Percentiles rank a stretch among this genome's conserved stretches.
phyloP scores from a whole-genome alignment of 1,139 yeast genomes.

The Yamadazyma songkhlaensis region DNA sequence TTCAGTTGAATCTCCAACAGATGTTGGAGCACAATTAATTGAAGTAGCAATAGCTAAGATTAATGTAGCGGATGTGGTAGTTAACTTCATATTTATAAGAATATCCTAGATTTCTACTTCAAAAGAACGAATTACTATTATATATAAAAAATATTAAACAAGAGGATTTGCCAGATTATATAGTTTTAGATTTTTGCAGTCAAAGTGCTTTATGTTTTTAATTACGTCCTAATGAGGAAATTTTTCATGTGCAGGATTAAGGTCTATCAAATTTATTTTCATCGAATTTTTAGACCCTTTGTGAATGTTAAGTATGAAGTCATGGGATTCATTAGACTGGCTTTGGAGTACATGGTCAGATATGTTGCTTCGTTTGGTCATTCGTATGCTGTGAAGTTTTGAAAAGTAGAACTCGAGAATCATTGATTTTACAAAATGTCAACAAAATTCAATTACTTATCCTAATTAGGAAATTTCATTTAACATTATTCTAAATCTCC shows the following conservation, averaged over 20 bases:
- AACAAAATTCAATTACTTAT: conserved; percentile 8
- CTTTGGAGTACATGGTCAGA: too few species aligned
- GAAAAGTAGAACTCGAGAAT: too few species aligned
- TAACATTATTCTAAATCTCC: conserved; percentile 1
- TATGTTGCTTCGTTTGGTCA: too few species aligned
- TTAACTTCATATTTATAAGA: conserved; percentile 8
- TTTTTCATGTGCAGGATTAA: conserved; percentile 1
- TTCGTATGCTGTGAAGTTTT: too few species aligned
- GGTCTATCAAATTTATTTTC: background rate
- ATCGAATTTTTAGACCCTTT: background rate
- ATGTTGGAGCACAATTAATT: conserved; percentile 36
- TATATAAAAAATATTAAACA: background rate
- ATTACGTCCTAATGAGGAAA: conserved; percentile 4
- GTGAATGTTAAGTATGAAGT: background rate
- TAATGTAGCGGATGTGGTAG: conserved; percentile 20
- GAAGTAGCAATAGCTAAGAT: conserved; percentile 31
- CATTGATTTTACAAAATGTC: background rate
- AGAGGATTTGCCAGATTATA: background rate
- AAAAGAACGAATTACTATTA: conserved; percentile 5
- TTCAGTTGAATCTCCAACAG: conserved; percentile 14
- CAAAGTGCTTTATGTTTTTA: conserved; percentile 1
- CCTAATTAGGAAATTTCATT: conserved; percentile 12
- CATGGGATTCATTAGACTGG: too few species aligned
- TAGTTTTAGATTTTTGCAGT: conserved; percentile 4
- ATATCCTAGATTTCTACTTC: background rate